These are phyloP conservation scores for Leishmania turanica DNA, from an alignment of 208 protist genomes.

Conservation along the genomic window DNA sequence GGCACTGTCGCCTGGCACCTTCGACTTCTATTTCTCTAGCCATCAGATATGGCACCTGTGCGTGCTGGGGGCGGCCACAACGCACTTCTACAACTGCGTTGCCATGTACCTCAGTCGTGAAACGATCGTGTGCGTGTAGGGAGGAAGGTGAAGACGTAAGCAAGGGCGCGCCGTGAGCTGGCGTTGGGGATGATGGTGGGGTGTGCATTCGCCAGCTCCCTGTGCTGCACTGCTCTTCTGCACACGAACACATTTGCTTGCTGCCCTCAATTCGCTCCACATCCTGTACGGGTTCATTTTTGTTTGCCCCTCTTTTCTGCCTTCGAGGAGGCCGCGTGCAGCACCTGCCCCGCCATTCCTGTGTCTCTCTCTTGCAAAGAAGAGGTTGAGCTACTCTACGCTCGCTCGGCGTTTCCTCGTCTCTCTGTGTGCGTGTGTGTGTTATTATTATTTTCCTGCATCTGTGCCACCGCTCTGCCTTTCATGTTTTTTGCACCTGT, in stretches of 20 bases:
- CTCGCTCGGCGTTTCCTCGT: neutral
- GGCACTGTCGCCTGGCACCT: slow-evolving; percentile 64
- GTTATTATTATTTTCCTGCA: neutral
- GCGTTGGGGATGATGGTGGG: neutral
- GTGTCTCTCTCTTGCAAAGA: neutral
- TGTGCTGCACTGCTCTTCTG: neutral
- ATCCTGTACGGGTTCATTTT: neutral
- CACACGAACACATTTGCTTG: neutral
- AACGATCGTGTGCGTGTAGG: slow-evolving; percentile 33
- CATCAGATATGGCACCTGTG: slow-evolving; percentile 89
- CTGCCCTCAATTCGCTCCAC: neutral
- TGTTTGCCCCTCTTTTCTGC: neutral
- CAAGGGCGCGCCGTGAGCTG: too few relatives aligned
- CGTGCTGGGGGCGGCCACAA: slow-evolving; percentile 72
- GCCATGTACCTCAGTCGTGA: slow-evolving; percentile 65
- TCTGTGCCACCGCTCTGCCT: neutral
- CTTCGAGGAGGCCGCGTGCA: neutral
- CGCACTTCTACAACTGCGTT: slow-evolving; percentile 75
- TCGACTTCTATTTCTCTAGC: slow-evolving; percentile 70
- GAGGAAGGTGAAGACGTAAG: neutral
- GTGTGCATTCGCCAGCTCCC: neutral
- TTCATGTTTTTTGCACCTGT: slow-evolving; percentile 14
- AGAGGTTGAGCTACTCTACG: neutral
- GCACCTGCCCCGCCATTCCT: neutral
- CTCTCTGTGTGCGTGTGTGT: neutral